Evolutionary conservation across 2,329 filamentous ascomycete species (phyloP).

Genomic region (Cytospora mali): DNA sequence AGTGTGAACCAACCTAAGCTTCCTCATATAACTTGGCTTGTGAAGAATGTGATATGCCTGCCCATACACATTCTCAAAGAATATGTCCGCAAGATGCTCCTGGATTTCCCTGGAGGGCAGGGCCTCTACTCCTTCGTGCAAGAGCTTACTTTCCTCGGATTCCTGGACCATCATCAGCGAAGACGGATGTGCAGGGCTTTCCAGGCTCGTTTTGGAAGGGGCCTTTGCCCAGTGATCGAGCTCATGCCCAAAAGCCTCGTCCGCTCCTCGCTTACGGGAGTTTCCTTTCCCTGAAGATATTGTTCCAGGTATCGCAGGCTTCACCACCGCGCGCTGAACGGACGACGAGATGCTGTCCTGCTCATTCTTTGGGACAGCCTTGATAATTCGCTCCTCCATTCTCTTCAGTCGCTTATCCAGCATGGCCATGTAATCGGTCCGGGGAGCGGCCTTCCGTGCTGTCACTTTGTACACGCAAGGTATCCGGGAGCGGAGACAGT

Average conservation of each 20-base stretch:
- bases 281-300: conserved; percentile 54
- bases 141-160: conserved; percentile 73
- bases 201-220: conserved; percentile 52
- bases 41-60: conserved; percentile 94
- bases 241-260: conserved; percentile 84
- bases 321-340: conserved; percentile 81
- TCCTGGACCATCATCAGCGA: conserved; percentile 60
- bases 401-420: conserved; percentile 91
- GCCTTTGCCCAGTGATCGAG: conserved; percentile 78
- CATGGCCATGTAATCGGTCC: conserved; percentile 99
- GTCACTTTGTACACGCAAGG: conserved; percentile 98
- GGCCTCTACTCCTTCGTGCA: conserved; percentile 80
- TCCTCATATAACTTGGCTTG: conserved; percentile 96
- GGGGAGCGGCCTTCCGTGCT: conserved; percentile 86
- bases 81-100: conserved; percentile 90
- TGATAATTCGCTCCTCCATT: conserved; percentile 98
- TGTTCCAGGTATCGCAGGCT: conserved; percentile 69
- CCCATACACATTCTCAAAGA: conserved; percentile 94
- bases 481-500: conserved; percentile 88
- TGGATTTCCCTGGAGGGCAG: conserved; percentile 86
- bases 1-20: conserved; percentile 62
- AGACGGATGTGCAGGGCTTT: conserved; percentile 52
- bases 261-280: conserved; percentile 77
- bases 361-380: conserved; percentile 87
- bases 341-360: conserved; percentile 63